phyloP scores from a whole-genome alignment of 805 yeast genomes.

The Cyberlindnera japonica region DNA sequence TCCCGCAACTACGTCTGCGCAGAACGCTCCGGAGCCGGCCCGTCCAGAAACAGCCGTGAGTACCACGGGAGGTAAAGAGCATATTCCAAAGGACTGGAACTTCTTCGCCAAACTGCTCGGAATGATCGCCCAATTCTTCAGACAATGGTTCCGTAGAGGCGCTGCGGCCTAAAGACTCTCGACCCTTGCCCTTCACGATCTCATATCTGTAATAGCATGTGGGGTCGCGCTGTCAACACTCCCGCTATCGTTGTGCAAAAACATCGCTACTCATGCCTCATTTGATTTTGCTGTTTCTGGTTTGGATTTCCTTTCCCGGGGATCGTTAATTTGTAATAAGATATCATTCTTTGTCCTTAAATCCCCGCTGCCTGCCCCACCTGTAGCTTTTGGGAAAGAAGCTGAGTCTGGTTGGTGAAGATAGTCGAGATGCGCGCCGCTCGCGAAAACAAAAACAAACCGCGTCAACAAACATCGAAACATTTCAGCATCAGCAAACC shows the following conservation, averaged over 20 bases:
- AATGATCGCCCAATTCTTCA: constrained; percentile 24
- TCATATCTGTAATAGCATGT: too few relatives aligned
- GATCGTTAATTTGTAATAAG: too few relatives aligned
- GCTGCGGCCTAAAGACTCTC: constrained; percentile 1
- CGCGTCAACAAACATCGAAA: constrained; percentile 5
- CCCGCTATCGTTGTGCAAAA: too few relatives aligned
- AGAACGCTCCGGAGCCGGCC: neutral
- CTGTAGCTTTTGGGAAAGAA: too few relatives aligned
- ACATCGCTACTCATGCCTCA: too few relatives aligned
- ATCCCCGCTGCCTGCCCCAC: too few relatives aligned
- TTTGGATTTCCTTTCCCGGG: too few relatives aligned
- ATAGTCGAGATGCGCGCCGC: neutral
- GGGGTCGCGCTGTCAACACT: too few relatives aligned
- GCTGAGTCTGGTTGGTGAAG: too few relatives aligned
- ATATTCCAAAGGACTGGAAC: constrained; percentile 4
- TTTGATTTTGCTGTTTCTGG: too few relatives aligned
- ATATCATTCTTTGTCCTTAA: too few relatives aligned
- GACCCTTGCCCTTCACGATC: neutral
- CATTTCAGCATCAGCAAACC: too few relatives aligned
- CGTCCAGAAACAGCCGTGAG: neutral
- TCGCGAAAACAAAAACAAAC: constrained; percentile 2
- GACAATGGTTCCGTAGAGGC: constrained; percentile 21
- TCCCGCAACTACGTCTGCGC: constrained; percentile 3
- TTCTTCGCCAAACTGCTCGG: constrained; percentile 23
- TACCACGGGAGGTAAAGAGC: neutral